These are phyloP conservation scores for Salix udensis DNA, from an alignment of 345 rosid species.

Conservation along the genomic window DNA sequence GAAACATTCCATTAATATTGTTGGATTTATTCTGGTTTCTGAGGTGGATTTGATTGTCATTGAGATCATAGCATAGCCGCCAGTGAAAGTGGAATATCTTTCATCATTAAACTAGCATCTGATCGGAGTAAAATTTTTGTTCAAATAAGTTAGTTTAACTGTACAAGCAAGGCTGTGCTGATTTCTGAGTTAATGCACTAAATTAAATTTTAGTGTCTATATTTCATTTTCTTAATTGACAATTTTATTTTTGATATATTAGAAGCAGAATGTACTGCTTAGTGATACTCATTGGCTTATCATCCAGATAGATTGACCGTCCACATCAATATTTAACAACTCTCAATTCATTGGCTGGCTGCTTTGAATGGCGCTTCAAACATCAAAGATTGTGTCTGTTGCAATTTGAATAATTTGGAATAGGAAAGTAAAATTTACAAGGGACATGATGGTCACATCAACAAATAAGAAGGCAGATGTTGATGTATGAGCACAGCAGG, in stretches of 20 bases:
- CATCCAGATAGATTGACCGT: not conserved
- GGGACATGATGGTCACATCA: not conserved
- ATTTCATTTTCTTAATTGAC: not conserved
- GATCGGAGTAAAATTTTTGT: not conserved
- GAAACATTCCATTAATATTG: not conserved
- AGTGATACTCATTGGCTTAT: not conserved
- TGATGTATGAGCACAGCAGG: not conserved
- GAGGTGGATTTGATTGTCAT: not conserved
- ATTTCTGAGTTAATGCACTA: not conserved
- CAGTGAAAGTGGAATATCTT: not conserved
- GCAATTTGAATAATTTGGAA: not conserved
- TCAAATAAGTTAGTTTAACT: not conserved
- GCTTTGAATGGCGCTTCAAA: not conserved
- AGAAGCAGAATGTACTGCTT: not conserved
- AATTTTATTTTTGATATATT: not conserved
- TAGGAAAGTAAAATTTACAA: not conserved
- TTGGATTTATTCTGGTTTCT: not conserved
- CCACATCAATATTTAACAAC: not conserved
- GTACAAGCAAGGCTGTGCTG: not conserved
- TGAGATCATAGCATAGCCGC: not conserved
- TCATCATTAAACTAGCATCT: not conserved
- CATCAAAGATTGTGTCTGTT: not conserved
- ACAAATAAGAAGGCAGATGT: not conserved
- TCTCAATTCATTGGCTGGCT: not conserved
- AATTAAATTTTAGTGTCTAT: not conserved